phyloP scores from a whole-genome alignment of 352 stramenopile species.

The Globisporangium rhizosaccharum region DNA sequence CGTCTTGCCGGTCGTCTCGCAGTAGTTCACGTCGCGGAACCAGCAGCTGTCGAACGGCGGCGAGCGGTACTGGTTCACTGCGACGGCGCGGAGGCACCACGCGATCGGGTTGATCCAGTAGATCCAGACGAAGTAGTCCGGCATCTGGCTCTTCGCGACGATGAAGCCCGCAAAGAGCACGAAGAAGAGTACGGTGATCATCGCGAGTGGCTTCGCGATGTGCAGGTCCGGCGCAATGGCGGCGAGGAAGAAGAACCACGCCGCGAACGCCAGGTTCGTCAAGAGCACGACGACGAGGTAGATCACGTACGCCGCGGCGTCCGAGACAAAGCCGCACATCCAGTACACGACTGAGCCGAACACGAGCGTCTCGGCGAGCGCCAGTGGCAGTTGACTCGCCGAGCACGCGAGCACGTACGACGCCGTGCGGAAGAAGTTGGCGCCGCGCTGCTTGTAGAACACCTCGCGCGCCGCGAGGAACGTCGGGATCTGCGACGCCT shows the following conservation, averaged over 20 bases:
- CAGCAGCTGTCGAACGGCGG: constrained; percentile 9
- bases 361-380: constrained; percentile 42
- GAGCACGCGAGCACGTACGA: constrained; percentile 54
- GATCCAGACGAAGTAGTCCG: constrained; percentile 26
- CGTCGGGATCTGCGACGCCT: constrained; percentile 68
- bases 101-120: constrained; percentile 28
- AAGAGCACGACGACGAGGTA: constrained; percentile 41
- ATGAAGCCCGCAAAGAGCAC: constrained; percentile 55
- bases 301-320: constrained; percentile 25
- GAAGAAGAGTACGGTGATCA: constrained; percentile 39
- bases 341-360: constrained; percentile 77
- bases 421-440: constrained; percentile 66
- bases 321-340: constrained; percentile 44
- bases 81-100: constrained; percentile 33
- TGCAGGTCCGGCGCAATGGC: constrained; percentile 22
- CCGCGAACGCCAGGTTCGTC: constrained; percentile 38
- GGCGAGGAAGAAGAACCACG: constrained; percentile 50
- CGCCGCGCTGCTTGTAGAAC: constrained; percentile 78
- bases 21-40: constrained; percentile 18
- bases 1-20: not conserved
- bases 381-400: constrained; percentile 25
- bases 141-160: constrained; percentile 37
- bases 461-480: constrained; percentile 47
- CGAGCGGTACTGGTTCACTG: constrained; percentile 20
- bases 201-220: constrained; percentile 37